A percentile compares a stretch with the other conserved stretches of the same genome.
Evolutionary conservation across 768 basidiomycete species (phyloP).

Genomic region (Dioszegia hungarica): DNA sequence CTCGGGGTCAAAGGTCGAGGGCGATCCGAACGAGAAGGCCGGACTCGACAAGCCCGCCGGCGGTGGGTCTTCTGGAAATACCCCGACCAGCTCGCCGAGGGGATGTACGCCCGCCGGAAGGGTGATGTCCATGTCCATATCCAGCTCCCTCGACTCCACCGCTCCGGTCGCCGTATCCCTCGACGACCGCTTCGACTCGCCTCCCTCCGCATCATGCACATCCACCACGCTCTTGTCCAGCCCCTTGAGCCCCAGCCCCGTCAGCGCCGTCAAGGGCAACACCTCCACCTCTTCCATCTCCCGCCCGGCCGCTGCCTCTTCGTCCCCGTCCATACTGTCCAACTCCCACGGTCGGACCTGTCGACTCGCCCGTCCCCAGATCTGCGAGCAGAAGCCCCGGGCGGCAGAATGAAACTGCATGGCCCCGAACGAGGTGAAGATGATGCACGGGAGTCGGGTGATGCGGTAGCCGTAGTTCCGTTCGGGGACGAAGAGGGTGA

Average conservation of each 20-base stretch:
- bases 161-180: too few species aligned
- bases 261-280: background rate
- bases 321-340: conserved; percentile 26
- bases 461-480: conserved; percentile 27
- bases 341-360: conserved; percentile 44
- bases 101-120: background rate
- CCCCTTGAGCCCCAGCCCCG: background rate
- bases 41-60: too few species aligned
- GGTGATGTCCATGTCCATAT: conserved; percentile 4
- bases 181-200: background rate
- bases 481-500: conserved; percentile 26
- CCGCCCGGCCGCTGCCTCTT: conserved; percentile 1
- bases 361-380: conserved; percentile 32
- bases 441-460: conserved; percentile 26
- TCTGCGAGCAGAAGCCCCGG: conserved; percentile 41
- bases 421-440: conserved; percentile 34
- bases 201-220: background rate
- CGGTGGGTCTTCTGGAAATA: background rate
- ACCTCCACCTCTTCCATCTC: conserved; percentile 7
- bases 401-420: conserved; percentile 39
- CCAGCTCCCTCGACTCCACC: too few species aligned
- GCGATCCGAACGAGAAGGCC: background rate
- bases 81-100: background rate
- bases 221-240: background rate
- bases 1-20: background rate